Evolutionary conservation across 495 filamentous ascomycete species (phyloP).

Genomic region (Aeminium ludgeri): DNA sequence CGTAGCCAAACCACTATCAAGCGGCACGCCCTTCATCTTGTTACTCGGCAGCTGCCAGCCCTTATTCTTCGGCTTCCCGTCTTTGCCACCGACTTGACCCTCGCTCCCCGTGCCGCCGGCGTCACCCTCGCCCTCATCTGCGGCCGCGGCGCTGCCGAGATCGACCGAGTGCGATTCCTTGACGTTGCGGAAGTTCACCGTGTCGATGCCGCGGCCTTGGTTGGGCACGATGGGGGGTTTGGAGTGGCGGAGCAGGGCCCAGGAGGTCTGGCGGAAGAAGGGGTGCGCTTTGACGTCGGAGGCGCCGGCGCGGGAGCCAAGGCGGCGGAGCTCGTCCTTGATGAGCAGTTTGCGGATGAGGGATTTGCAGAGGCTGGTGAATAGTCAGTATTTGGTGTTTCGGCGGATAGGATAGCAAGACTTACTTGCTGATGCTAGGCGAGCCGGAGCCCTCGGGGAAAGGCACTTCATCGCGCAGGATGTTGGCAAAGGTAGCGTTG

Average conservation of each 20-base stretch:
- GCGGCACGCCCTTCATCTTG: slow-evolving; percentile 53
- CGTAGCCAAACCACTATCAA: slow-evolving; percentile 71
- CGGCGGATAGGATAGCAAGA: background rate
- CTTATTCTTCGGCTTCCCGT: slow-evolving; percentile 8
- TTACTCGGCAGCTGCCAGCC: slow-evolving; percentile 9
- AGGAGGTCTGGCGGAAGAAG: slow-evolving; percentile 90
- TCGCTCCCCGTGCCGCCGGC: background rate
- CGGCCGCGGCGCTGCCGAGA: slow-evolving; percentile 10
- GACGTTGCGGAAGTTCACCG: slow-evolving; percentile 90
- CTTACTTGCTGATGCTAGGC: slow-evolving; percentile 82
- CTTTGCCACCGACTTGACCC: background rate
- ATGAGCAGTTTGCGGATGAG: slow-evolving; percentile 92
- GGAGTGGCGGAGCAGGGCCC: slow-evolving; percentile 92
- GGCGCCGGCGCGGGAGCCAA: slow-evolving; percentile 86
- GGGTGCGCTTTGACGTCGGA: slow-evolving; percentile 93
- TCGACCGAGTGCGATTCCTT: slow-evolving; percentile 86
- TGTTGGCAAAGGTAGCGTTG: slow-evolving; percentile 95
- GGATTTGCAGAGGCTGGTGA: slow-evolving; percentile 65
- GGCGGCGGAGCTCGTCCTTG: slow-evolving; percentile 90
- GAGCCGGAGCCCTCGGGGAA: slow-evolving; percentile 79
- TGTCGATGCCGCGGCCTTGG: slow-evolving; percentile 81
- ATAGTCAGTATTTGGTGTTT: too few species aligned
- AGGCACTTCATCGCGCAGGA: slow-evolving; percentile 80
- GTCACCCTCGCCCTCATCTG: background rate
- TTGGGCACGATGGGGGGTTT: slow-evolving; percentile 97